phyloP scores from a whole-genome alignment of 108 stramenopile genomes.

The Mediolabrus comicus region DNA sequence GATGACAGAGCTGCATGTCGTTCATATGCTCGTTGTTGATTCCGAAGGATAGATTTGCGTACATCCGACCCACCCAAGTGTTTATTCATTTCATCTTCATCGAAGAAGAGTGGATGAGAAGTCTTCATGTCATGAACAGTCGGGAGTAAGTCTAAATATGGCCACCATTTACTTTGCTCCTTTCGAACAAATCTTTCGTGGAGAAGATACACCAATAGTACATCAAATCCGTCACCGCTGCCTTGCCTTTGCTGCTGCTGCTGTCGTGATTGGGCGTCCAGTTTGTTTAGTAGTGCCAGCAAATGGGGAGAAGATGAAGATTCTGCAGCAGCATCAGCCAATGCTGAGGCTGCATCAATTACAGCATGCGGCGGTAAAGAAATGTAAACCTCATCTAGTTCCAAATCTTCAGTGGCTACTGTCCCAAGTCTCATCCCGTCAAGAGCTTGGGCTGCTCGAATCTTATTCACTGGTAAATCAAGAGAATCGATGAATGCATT shows the following conservation, averaged over 20 bases:
- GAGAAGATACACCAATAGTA: constrained; percentile 60
- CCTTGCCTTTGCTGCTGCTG: no score
- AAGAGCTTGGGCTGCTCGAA: constrained; percentile 38
- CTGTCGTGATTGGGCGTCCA: constrained; percentile 2
- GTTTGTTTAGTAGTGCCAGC: constrained; percentile 10
- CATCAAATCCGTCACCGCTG: constrained; percentile 58
- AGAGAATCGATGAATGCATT: constrained; percentile 46
- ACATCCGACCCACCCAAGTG: constrained; percentile 41
- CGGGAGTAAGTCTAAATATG: constrained; percentile 71
- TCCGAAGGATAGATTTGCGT: constrained; percentile 22
- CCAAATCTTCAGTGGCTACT: constrained; percentile 52
- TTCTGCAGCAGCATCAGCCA: constrained; percentile 15
- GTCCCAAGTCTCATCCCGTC: constrained; percentile 52
- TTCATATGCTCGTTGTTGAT: constrained; percentile 21
- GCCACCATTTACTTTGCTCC: constrained; percentile 59
- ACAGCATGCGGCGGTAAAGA: constrained; percentile 41
- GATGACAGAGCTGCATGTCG: constrained; percentile 17
- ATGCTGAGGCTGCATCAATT: constrained; percentile 49
- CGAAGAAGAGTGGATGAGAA: constrained; percentile 42
- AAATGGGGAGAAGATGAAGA: neutral
- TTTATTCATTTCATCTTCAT: constrained; percentile 44
- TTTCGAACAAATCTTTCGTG: constrained; percentile 58
- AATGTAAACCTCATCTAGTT: constrained; percentile 55
- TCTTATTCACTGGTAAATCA: constrained; percentile 40
- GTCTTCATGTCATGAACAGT: constrained; percentile 30